Percentiles rank a stretch among this genome's conserved stretches.
phyloP scores from a whole-genome alignment of 1,284 basidiomycete genomes.

The Leccinum solheimii region DNA sequence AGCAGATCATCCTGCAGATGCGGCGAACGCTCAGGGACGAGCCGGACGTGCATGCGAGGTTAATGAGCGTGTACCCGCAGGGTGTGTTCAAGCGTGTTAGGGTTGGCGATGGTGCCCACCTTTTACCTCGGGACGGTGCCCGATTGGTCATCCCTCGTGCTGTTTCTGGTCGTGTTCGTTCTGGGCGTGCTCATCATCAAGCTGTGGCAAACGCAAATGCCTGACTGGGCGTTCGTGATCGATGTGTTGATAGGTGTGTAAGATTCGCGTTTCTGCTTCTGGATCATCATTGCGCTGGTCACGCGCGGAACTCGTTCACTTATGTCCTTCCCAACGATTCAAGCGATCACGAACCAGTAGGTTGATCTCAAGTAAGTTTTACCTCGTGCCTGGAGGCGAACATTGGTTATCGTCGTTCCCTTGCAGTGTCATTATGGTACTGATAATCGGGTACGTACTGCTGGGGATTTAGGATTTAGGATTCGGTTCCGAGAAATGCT shows the following conservation, averaged over 20 bases:
- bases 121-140: slow-evolving; percentile 19
- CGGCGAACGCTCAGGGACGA: slow-evolving; percentile 58
- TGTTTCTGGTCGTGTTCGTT: slow-evolving; percentile 45
- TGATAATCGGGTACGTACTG: slow-evolving; percentile 44
- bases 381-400: background rate
- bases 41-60: slow-evolving; percentile 72
- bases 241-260: slow-evolving; percentile 39
- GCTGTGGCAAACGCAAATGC: slow-evolving; percentile 57
- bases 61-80: slow-evolving; percentile 72
- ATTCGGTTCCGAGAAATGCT: no score
- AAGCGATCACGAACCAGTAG: slow-evolving; percentile 44
- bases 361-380: slow-evolving; percentile 39
- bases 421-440: slow-evolving; percentile 45
- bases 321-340: slow-evolving; percentile 43
- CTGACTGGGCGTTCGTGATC: slow-evolving; percentile 53
- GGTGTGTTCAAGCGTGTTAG: slow-evolving; percentile 46
- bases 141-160: slow-evolving; percentile 35
- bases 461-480: slow-evolving; percentile 4
- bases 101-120: slow-evolving; percentile 16
- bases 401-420: background rate
- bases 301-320: slow-evolving; percentile 23
- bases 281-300: background rate
- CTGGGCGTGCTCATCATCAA: slow-evolving; percentile 59
- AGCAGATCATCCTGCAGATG: slow-evolving; percentile 56
- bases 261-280: background rate